Conservation (phyloP, 305 asterid species). For the Fraxinus greggii region DNA sequence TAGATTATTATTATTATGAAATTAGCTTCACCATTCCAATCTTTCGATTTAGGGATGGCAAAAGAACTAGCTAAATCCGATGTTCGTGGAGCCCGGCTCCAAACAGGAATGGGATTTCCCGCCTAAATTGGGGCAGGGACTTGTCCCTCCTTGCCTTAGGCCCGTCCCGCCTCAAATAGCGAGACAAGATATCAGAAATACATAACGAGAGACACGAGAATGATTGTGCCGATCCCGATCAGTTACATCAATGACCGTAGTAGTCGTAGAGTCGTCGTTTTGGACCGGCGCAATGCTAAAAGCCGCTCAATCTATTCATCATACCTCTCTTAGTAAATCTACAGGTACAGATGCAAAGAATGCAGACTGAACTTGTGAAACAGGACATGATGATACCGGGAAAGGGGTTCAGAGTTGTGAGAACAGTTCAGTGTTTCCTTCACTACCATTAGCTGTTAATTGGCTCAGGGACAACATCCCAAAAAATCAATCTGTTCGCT, state of each 20-base stretch:
- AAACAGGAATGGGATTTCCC: neutral
- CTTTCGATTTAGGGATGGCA: neutral
- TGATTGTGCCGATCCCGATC: neutral
- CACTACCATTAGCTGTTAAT: conserved; percentile 77
- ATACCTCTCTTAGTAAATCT: neutral
- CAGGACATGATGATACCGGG: conserved; percentile 39
- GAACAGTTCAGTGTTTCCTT: conserved; percentile 70
- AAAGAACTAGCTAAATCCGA: neutral
- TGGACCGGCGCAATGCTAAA: neutral
- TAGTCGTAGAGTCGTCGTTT: neutral
- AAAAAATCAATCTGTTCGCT: conserved; percentile 61
- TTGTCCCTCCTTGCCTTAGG: neutral
- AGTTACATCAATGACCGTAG: neutral
- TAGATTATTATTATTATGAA: too few species aligned
- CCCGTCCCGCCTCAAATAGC: neutral
- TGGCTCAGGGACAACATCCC: conserved; percentile 78
- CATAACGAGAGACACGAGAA: neutral
- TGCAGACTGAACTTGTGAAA: conserved; percentile 46
- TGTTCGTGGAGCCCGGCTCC: neutral
- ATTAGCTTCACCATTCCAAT: neutral
- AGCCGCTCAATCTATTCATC: neutral
- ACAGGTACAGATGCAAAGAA: conserved; percentile 59
- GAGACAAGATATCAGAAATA: neutral
- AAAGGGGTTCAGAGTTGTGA: conserved; percentile 49
- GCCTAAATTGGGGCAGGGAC: neutral